phyloP scores from a whole-genome alignment of 2,329 filamentous ascomycete species.

The Exophiala spinifera region DNA sequence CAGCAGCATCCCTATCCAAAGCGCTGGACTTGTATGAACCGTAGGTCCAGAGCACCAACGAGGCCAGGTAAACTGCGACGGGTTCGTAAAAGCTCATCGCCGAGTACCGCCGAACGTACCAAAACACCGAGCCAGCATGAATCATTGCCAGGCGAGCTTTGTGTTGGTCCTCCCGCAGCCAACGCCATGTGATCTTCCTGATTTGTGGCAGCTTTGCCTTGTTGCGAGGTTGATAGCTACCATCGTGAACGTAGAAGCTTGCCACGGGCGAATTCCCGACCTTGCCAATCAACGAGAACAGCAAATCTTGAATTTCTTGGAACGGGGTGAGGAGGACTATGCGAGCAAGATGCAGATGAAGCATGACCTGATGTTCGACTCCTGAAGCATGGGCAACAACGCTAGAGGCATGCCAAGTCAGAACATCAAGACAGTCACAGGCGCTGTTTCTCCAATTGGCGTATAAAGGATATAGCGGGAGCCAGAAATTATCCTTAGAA shows the following conservation, averaged over 20 bases:
- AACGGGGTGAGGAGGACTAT: slow-evolving; percentile 52
- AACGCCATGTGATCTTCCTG: slow-evolving; percentile 44
- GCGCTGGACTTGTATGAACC: slow-evolving; percentile 31
- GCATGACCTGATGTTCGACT: slow-evolving; percentile 53
- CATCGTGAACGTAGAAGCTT: slow-evolving; percentile 26
- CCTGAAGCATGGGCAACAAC: slow-evolving; percentile 49
- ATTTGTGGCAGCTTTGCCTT: slow-evolving; percentile 25
- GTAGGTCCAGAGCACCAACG: slow-evolving; percentile 51
- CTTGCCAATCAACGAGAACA: slow-evolving; percentile 25
- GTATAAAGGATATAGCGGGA: slow-evolving; percentile 47
- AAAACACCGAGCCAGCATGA: slow-evolving; percentile 52
- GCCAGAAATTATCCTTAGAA: slow-evolving; percentile 43
- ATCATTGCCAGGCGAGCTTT: slow-evolving; percentile 58
- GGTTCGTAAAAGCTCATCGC: slow-evolving; percentile 50
- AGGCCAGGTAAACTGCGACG: slow-evolving; percentile 44
- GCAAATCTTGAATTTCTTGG: slow-evolving; percentile 41
- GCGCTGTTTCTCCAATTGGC: slow-evolving; percentile 46
- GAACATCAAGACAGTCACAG: slow-evolving; percentile 50
- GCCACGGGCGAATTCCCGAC: slow-evolving; percentile 22
- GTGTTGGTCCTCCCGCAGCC: slow-evolving; percentile 52
- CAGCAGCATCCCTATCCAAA: slow-evolving; percentile 20
- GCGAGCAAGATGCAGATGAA: slow-evolving; percentile 56
- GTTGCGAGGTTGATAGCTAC: slow-evolving; percentile 26
- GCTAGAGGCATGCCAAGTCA: slow-evolving; percentile 58
- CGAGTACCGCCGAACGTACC: slow-evolving; percentile 52